Percentiles rank a stretch among this genome's conserved stretches.
These are phyloP conservation scores for Neurospora sp. DNA, from an alignment of 495 filamentous ascomycete species.

Conservation along the genomic window DNA sequence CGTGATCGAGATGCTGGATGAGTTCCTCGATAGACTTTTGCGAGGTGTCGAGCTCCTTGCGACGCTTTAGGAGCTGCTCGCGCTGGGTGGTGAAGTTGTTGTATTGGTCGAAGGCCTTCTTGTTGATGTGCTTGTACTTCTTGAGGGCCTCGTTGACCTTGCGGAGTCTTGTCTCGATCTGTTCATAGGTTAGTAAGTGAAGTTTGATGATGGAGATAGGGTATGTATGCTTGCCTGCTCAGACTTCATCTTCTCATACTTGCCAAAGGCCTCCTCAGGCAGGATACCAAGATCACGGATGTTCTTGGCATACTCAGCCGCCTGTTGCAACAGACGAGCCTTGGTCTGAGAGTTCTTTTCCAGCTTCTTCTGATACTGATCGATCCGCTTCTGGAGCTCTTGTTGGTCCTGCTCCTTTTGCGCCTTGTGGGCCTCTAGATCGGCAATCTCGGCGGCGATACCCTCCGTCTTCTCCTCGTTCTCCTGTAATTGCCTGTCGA, in stretches of 20 bases:
- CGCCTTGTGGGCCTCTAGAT: conserved; percentile 52
- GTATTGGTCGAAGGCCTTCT: conserved; percentile 98
- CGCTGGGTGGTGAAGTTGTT: conserved; percentile 91
- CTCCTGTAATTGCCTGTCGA: conserved; percentile 57
- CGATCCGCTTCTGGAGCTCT: conserved; percentile 69
- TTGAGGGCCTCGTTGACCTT: conserved; percentile 91
- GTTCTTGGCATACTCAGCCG: conserved; percentile 68
- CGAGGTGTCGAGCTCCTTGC: conserved; percentile 72
- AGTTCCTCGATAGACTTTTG: conserved; percentile 82
- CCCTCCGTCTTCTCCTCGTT: conserved; percentile 64
- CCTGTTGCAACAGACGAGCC: conserved; percentile 62
- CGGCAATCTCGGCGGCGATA: conserved; percentile 44
- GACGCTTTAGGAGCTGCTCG: conserved; percentile 67
- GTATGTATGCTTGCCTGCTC: conserved; percentile 63
- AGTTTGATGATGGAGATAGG: too few species aligned
- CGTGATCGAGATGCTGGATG: conserved; percentile 82
- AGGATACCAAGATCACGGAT: conserved; percentile 90
- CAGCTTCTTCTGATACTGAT: conserved; percentile 80
- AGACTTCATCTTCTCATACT: conserved; percentile 69
- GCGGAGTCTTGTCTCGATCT: conserved; percentile 76
- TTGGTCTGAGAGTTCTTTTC: conserved; percentile 86
- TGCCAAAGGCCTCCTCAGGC: conserved; percentile 88
- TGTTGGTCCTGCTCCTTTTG: conserved; percentile 60
- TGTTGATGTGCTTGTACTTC: conserved; percentile 96
- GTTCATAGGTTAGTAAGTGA: conserved; percentile 7